A percentile compares a stretch with the other conserved stretches of the same genome.
phyloP scores from a whole-genome alignment of 257 asterid genomes.

The Solanum arcanum region DNA sequence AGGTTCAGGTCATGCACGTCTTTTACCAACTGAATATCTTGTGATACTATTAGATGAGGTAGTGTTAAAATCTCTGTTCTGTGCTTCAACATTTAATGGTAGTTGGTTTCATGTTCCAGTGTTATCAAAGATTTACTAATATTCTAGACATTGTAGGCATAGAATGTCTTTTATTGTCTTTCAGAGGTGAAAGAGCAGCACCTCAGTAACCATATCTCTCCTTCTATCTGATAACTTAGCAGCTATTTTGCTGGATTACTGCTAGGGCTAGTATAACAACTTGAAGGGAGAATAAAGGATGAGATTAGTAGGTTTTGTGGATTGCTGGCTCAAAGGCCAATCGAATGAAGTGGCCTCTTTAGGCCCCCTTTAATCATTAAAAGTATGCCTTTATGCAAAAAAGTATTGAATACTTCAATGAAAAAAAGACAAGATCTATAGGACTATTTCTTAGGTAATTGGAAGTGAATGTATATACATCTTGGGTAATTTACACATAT shows the following conservation, averaged over 20 bases:
- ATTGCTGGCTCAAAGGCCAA: neutral
- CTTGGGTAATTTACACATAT: neutral
- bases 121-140: neutral
- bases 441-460: neutral
- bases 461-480: neutral
- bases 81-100: neutral
- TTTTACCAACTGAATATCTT: conserved; percentile 85
- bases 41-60: conserved; percentile 86
- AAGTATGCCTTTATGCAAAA: neutral
- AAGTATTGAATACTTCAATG: neutral
- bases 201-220: neutral
- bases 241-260: neutral
- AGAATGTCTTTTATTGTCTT: neutral
- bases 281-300: neutral
- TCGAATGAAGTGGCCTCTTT: neutral
- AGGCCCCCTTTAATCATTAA: neutral
- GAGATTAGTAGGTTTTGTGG: neutral
- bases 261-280: neutral
- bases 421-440: neutral
- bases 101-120: neutral
- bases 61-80: neutral
- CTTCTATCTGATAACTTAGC: neutral
- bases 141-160: neutral
- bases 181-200: neutral
- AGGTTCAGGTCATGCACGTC: conserved; percentile 43